phyloP scores from a whole-genome alignment of 2,329 filamentous ascomycete genomes.

The Phialocephala subalpina region DNA sequence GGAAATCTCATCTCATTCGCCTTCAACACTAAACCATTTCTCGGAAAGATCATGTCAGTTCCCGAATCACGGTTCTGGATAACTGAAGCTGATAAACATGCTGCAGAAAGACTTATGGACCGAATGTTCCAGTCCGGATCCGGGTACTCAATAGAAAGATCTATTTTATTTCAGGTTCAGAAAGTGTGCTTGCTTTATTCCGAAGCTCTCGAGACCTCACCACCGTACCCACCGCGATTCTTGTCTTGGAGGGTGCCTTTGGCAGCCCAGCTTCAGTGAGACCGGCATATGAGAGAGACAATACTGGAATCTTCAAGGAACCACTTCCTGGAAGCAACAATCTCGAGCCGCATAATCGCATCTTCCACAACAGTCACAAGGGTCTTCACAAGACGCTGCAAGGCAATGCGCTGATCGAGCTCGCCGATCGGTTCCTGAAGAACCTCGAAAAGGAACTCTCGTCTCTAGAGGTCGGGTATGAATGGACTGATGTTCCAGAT shows the following conservation, averaged over 20 bases:
- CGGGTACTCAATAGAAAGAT: conserved; percentile 27
- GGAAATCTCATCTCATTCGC: conserved; percentile 34
- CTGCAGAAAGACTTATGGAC: conserved; percentile 28
- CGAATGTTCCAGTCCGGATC: conserved; percentile 30
- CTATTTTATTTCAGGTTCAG: conserved; percentile 31
- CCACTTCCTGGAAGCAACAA: conserved; percentile 26
- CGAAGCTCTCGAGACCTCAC: conserved; percentile 29
- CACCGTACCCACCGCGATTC: conserved; percentile 20
- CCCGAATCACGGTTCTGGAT: background rate
- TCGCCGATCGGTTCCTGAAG: conserved; percentile 24
- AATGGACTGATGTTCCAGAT: conserved; percentile 37
- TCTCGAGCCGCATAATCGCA: conserved; percentile 28
- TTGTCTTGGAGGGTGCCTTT: conserved; percentile 32
- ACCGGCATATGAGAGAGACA: conserved; percentile 22
- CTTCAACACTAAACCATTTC: conserved; percentile 25
- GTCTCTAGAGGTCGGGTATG: conserved; percentile 13
- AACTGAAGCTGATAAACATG: background rate
- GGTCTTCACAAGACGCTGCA: conserved; percentile 23
- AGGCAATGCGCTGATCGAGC: conserved; percentile 26
- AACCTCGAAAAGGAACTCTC: conserved; percentile 25
- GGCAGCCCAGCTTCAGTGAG: conserved; percentile 22
- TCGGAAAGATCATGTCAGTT: conserved; percentile 27
- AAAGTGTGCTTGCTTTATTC: conserved; percentile 31
- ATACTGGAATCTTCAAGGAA: conserved; percentile 28
- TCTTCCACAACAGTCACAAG: conserved; percentile 29